Percentiles rank a stretch among this genome's conserved stretches.
phyloP scores from a whole-genome alignment of 208 protist genomes.

The Porcisia deanei region DNA sequence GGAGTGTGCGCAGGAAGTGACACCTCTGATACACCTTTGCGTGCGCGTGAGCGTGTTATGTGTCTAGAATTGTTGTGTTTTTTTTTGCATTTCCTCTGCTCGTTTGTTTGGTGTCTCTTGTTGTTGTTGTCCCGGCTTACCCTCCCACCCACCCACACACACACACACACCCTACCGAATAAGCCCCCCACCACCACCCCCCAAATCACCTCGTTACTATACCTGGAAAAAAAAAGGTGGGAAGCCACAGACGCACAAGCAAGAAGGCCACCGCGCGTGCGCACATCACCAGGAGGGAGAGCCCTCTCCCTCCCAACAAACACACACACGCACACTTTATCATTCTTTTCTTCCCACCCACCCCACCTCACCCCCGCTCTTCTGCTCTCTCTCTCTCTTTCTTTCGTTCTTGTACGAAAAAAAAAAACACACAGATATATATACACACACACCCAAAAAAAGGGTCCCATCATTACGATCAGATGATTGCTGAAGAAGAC shows the following conservation, averaged over 20 bases:
- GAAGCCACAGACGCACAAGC: no score
- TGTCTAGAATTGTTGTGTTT: background rate
- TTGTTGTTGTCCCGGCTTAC: no score
- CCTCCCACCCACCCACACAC: no score
- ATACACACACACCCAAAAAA: background rate
- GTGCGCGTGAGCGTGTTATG: background rate
- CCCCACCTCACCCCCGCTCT: background rate
- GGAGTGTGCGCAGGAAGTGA: background rate
- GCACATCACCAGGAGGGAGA: no score
- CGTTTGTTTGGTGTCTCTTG: background rate
- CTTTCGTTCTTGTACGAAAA: background rate
- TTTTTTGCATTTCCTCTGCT: background rate
- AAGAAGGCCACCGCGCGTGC: no score
- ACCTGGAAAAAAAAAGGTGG: no score
- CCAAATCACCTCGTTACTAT: no score
- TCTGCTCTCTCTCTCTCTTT: background rate
- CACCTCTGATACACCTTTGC: background rate
- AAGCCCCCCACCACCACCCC: no score
- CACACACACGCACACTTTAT: no score
- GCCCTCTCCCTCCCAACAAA: no score
- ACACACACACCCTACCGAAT: no score
- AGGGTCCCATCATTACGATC: background rate
- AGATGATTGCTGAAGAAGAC: slow-evolving; percentile 51
- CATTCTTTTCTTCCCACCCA: no score
- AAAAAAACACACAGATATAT: background rate